A percentile compares a stretch with the other conserved stretches of the same genome.
phyloP scores from a whole-genome alignment of 306 rosid genomes.

The Ammopiptanthus mongolicus region DNA sequence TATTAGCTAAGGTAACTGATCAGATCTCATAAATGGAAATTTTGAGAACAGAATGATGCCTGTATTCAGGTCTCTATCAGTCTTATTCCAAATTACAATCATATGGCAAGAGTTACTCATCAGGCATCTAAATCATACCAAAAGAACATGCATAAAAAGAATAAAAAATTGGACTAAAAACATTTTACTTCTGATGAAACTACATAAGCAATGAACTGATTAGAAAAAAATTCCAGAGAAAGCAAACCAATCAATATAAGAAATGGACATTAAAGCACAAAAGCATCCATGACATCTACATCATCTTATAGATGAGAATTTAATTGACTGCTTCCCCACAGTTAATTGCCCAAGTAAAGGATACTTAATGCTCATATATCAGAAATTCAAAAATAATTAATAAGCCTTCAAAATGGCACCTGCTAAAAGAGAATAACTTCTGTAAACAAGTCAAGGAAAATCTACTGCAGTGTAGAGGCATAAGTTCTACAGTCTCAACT shows the following conservation, averaged over 20 bases:
- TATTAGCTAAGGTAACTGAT: background rate
- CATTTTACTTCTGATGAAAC: background rate
- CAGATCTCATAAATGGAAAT: slow-evolving; percentile 11
- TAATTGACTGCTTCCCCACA: background rate
- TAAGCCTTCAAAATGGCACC: slow-evolving; percentile 40
- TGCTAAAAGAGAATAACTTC: slow-evolving; percentile 89
- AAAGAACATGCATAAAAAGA: background rate
- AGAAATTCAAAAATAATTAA: slow-evolving; percentile 12
- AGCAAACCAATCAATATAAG: background rate
- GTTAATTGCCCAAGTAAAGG: background rate
- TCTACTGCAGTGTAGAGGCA: slow-evolving; percentile 92
- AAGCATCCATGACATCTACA: slow-evolving; percentile 2
- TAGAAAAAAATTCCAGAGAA: background rate
- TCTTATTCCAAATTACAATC: background rate
- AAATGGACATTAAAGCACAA: slow-evolving; percentile 14
- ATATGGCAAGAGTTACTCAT: background rate
- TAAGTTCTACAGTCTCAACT: slow-evolving; percentile 86
- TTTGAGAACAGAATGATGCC: slow-evolving; percentile 4
- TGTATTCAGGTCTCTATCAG: background rate
- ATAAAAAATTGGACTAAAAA: background rate
- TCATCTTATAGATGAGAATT: slow-evolving; percentile 9
- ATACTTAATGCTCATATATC: background rate
- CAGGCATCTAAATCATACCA: background rate
- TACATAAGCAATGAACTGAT: background rate
- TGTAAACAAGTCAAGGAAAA: slow-evolving; percentile 89